phyloP scores from a whole-genome alignment of 345 rosid species.

The Eucalyptus sideroxylon region DNA sequence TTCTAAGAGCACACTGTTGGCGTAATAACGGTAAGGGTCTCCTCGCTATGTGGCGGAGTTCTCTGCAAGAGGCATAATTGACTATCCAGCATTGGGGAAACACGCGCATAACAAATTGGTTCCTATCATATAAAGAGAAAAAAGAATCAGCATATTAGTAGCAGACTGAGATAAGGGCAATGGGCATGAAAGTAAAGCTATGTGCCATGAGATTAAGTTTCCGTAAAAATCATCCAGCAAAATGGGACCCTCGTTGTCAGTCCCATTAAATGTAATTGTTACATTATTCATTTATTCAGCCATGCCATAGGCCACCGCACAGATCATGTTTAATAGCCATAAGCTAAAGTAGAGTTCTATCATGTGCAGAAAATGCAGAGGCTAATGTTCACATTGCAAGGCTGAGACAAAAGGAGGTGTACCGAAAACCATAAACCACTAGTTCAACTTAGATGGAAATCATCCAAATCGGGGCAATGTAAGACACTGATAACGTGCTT shows the following conservation, averaged over 20 bases:
- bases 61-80: neutral
- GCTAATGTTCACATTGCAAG: neutral
- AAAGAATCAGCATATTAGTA: neutral
- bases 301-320: neutral
- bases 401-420: neutral
- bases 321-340: neutral
- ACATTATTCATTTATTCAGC: neutral
- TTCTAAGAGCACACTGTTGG: neutral
- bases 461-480: neutral
- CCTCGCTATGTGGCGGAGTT: neutral
- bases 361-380: neutral
- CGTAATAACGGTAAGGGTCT: neutral
- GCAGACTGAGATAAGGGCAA: neutral
- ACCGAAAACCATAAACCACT: neutral
- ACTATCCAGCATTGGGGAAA: neutral
- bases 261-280: neutral
- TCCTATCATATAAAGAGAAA: neutral
- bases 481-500: neutral
- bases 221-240: neutral
- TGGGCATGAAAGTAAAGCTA: neutral
- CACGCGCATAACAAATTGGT: neutral
- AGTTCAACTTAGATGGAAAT: neutral
- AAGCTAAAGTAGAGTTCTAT: neutral
- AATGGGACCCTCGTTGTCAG: neutral
- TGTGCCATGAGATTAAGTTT: neutral